Evolutionary conservation across 2,329 filamentous ascomycete species (phyloP), one percentile per base, ranked within the genome.

Genomic region (Huntiella moniliformis): DNA sequence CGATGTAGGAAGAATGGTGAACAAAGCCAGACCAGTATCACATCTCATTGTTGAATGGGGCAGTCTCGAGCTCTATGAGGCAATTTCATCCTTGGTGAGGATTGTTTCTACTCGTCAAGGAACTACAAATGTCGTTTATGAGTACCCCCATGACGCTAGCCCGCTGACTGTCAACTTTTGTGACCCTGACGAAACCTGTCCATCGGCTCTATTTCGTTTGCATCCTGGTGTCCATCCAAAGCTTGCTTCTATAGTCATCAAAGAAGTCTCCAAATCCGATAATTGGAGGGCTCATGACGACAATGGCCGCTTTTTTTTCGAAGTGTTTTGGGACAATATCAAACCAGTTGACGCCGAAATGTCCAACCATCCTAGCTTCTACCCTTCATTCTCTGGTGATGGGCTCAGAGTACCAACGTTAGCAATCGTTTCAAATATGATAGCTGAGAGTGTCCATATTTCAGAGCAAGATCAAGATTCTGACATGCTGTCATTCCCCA

Each of bases 21-120:
- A 39, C 13, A 38, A n/a, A 5, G n/a, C 16, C 13, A n/a, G 5
- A n/a, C 43, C 43, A 13, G 18, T 45, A 15, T 28, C 34, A 8
- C 36, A 38, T 32, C 33, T 17, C 17, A 38, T 45, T 15, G 36
- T 45, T 6, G 43, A 45, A 4, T 45, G 43, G 43, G 43, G 43
- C 5, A 32, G 12, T 4, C 18, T 10, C 22, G 22, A 18, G 15
- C 13, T 38, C 4, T 38, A 17, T 5, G 18, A 18, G 5, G 15
- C 18, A 18, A 16, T 38, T 4, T 10, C 5, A n/a, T 10, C 11
- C 7, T 5, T 18, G 10, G 12, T 17, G 18, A 16, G 10, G 15
- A 11, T 10, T 10, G 37, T 17, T 38, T 8, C 10, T 18, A 5
- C 6, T 16, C 15, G 37, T 11, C 10, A 38, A 15, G 4, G 11